phyloP scores from a whole-genome alignment of 1,284 basidiomycete species.

The Malassezia cuniculi region DNA sequence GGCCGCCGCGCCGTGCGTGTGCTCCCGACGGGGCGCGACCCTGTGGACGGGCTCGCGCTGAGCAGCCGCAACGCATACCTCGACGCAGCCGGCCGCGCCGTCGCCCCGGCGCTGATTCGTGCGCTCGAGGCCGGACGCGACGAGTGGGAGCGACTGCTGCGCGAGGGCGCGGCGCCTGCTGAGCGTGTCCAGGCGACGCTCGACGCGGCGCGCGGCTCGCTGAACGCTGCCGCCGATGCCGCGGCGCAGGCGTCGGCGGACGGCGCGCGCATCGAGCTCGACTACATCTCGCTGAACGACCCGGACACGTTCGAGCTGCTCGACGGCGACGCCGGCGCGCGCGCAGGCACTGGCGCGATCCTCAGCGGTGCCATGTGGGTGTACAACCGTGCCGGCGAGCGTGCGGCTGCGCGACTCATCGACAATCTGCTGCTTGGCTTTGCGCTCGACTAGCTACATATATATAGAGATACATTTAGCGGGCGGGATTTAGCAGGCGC shows the following conservation, averaged over 20 bases:
- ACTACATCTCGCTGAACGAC: slow-evolving; percentile 84
- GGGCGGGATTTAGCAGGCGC: slow-evolving; percentile 7
- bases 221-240: slow-evolving; percentile 12
- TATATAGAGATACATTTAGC: neutral
- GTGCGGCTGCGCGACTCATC: slow-evolving; percentile 71
- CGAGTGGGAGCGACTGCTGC: slow-evolving; percentile 16
- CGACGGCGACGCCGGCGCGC: slow-evolving; percentile 24
- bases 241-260: slow-evolving; percentile 14
- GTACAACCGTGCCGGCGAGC: slow-evolving; percentile 19
- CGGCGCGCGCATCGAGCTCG: slow-evolving; percentile 55
- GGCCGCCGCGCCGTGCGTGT: slow-evolving; percentile 56
- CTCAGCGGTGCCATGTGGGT: slow-evolving; percentile 80
- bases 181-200: slow-evolving; percentile 21
- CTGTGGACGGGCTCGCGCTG: slow-evolving; percentile 60
- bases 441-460: slow-evolving; percentile 12
- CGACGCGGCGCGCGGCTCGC: slow-evolving; percentile 17
- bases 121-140: slow-evolving; percentile 55
- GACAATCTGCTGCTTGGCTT: slow-evolving; percentile 75
- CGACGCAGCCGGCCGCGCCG: slow-evolving; percentile 53
- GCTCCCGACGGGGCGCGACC: slow-evolving; percentile 62
- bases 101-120: slow-evolving; percentile 60
- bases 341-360: slow-evolving; percentile 60
- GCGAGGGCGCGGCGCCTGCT: slow-evolving; percentile 4
- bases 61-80: slow-evolving; percentile 86
- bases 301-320: slow-evolving; percentile 54